Base-by-base conservation (phyloP, 1,284 basidiomycete genomes). In the Ceratobasidium papillatum region DNA sequence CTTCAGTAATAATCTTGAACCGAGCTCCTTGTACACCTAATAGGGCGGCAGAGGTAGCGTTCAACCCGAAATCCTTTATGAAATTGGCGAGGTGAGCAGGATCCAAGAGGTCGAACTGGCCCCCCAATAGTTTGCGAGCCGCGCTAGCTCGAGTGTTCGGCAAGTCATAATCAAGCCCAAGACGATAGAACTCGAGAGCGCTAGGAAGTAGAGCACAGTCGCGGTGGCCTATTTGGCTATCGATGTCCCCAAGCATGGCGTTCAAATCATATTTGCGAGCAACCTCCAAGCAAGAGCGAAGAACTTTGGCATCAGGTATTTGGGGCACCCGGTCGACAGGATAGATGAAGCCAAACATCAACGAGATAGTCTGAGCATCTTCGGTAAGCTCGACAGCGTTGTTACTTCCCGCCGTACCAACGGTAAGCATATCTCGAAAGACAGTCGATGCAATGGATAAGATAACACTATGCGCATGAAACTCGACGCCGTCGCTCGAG, bases 201-300 rank as follows among this genome's bases (percentile, higher is more conserved):
- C 43, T 34, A 36, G n/a, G 17, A 27, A 25, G 43, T 2, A 52
- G 22, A 12, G 36, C 22, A 27, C 30, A 73, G 19, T 19, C n/a
- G 2, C 45, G 30, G 14, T 36, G 25, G 12, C 27, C 38, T 17
- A 73, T 45, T 17, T 62, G 69, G 19, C 30, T n/a, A 25, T 73
- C 59, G 34, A 73, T 47, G 12, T 45, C 51, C 58, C 47, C 41
- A 14, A 38, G 25, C 38, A 72, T 61, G 9, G 25, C 51, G 32
- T 61, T 47, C 19, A 73, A 30, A 47, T 73, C 59, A 38, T 52
- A 73, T 36, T 73, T 73, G 9, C 47, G 69, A 32, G 69, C 36
- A 19, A 63, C 27, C 2, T 49, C 27, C 43, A 73, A 45, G 56
- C 58, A 72, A 41, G 30, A 2, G 8, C 32, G 54, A 22, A 63